Evolutionary conservation across 1,284 basidiomycete species (phyloP).

Genomic region (Microbotryum scabiosae): DNA sequence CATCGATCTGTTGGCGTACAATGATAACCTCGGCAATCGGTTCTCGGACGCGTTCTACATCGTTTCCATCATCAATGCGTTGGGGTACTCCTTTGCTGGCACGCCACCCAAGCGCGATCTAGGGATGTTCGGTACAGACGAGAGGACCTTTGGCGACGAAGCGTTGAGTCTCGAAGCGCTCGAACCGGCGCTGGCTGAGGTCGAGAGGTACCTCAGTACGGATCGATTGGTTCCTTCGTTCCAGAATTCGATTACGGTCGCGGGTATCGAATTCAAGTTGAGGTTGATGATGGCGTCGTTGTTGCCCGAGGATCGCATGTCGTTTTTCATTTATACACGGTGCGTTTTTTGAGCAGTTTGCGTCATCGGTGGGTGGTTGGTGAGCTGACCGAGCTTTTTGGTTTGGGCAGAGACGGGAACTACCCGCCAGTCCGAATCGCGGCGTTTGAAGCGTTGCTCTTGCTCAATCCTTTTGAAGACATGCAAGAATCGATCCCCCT

Average conservation of each 20-base stretch:
- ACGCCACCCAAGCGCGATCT: conserved; percentile 29
- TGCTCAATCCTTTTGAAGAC: conserved; percentile 58
- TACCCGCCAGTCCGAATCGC: conserved; percentile 81
- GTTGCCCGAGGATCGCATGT: conserved; percentile 66
- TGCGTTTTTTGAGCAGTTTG: conserved; percentile 40
- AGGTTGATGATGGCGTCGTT: conserved; percentile 70
- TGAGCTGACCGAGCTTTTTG: no score
- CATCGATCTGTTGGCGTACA: conserved; percentile 81
- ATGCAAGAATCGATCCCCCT: conserved; percentile 52
- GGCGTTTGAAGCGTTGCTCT: conserved; percentile 86
- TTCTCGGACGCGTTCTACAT: conserved; percentile 89
- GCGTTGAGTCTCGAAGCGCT: conserved; percentile 59
- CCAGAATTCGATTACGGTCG: conserved; percentile 87
- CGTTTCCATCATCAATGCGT: conserved; percentile 72
- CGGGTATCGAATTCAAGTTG: conserved; percentile 80
- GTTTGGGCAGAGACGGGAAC: conserved; percentile 69
- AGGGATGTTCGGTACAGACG: conserved; percentile 31
- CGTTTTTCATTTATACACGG: conserved; percentile 84
- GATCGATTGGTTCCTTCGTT: conserved; percentile 90
- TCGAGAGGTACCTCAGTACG: conserved; percentile 87
- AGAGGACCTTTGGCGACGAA: conserved; percentile 48
- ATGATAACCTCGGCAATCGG: conserved; percentile 91
- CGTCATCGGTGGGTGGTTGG: no score
- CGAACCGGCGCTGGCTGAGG: conserved; percentile 63
- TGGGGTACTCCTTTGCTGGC: conserved; percentile 66